A percentile compares a stretch with the other conserved stretches of the same genome.
Evolutionary conservation across 805 yeast genomes (phyloP).

Genomic region (Yamadazyma philogaea): DNA sequence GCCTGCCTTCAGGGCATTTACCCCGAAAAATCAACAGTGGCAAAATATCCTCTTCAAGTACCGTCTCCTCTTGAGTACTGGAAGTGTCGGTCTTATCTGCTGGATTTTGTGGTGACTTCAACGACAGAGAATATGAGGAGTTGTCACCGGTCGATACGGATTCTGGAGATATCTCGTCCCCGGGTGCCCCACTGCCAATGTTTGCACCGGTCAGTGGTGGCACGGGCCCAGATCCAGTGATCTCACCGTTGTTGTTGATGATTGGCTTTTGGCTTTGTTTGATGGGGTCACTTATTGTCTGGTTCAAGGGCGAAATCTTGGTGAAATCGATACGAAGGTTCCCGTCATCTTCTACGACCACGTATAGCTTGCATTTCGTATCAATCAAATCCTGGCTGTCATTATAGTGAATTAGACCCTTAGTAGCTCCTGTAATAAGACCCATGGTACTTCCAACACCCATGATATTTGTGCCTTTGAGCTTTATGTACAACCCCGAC

Average conservation of each 20-base stretch:
- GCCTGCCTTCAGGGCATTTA: slow-evolving; percentile 50
- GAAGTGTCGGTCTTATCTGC: slow-evolving; percentile 12
- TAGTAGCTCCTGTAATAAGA: slow-evolving; percentile 49
- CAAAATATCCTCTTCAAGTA: slow-evolving; percentile 32
- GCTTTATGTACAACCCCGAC: slow-evolving; percentile 48
- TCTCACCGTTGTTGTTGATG: not conserved
- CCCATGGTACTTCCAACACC: slow-evolving; percentile 60
- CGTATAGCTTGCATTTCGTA: slow-evolving; percentile 49
- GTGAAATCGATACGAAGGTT: slow-evolving; percentile 50
- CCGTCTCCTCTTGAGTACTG: slow-evolving; percentile 27
- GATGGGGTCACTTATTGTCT: slow-evolving; percentile 8
- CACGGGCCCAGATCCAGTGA: not conserved
- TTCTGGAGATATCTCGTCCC: slow-evolving; percentile 11
- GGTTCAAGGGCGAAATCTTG: slow-evolving; percentile 34
- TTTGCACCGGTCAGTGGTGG: not conserved
- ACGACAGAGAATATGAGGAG: slow-evolving; percentile 14
- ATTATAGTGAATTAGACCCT: slow-evolving; percentile 49
- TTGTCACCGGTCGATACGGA: slow-evolving; percentile 14
- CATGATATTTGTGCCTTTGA: slow-evolving; percentile 46
- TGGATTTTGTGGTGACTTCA: slow-evolving; percentile 11
- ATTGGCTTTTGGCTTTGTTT: slow-evolving; percentile 6
- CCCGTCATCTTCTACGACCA: slow-evolving; percentile 45
- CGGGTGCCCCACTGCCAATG: not conserved
- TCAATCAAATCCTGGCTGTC: slow-evolving; percentile 44
- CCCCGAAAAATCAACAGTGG: slow-evolving; percentile 53